Base-by-base conservation (phyloP, 495 filamentous ascomycete species). In the Alectoria sarmentosa region DNA sequence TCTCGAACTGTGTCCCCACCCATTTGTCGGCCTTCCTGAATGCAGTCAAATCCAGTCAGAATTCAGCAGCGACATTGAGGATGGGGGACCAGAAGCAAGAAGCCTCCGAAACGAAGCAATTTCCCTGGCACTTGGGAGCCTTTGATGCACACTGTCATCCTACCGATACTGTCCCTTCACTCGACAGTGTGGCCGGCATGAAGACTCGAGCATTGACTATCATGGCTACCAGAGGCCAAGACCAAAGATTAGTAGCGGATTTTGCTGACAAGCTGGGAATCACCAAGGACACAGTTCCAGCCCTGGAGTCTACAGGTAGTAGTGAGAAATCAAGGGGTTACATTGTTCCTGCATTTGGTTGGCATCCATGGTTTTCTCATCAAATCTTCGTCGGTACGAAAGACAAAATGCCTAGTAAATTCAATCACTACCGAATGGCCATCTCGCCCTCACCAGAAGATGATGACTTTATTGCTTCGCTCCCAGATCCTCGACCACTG, bases 351-450 rank as follows among this genome's bases (percentile, higher is more conserved):
- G 87, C 86, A 37, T 98, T 96, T 76, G 94, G 94, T n/a, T 96
- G 93, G 91, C 94, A 98, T 74, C 95, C 95, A 1, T 98, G 94
- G 94, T 98, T 98, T 75, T 94, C 93, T 2, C 82, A 98, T 72
- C 88, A 95, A 66, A 83, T 96, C 62, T 84, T 85, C 67, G 85
- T 92, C 69, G 88, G 91, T 67, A 28, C 52, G n/a, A 60, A n/a
- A 14, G 7, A 15, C 28, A 37, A 21, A 63, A 52, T 37, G 19
- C 60, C 64, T 34, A 70, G 73, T n/a, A 89, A 92, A 76, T 73
- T 79, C 63, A 73, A 74, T 1, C 92, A 98, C 71, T 97, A 97
- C 73, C 76, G 76, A 49, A 72, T 75, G 19, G 88, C 95, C 7
- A 79, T 98, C 10, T 81, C 79, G 1, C 82, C 84, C 7, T 66